Evolutionary conservation across 148 eudicot species (phyloP).

Genomic region (Vaccinium macrocarpon): DNA sequence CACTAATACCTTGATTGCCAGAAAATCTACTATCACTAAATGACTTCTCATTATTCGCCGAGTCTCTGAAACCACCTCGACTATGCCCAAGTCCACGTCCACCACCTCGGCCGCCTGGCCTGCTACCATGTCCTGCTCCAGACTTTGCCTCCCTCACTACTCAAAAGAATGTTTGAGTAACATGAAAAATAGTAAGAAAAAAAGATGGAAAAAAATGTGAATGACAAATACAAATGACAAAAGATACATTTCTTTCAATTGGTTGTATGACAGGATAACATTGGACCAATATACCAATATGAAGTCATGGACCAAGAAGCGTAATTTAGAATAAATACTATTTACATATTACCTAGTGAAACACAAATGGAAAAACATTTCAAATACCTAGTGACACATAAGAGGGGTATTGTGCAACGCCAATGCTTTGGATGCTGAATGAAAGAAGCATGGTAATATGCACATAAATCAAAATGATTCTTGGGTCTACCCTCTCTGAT

Average conservation of each 20-base stretch:
- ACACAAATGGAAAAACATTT: not conserved
- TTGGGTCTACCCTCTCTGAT: too few species aligned
- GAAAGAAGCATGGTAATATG: too few species aligned
- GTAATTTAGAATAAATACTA: too few species aligned
- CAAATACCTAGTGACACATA: not conserved
- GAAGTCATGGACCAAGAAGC: too few species aligned
- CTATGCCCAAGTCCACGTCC: slow-evolving; percentile 42
- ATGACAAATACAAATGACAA: not conserved
- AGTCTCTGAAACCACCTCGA: slow-evolving; percentile 62
- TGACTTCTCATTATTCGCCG: slow-evolving; percentile 38
- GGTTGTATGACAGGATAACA: not conserved
- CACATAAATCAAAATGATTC: too few species aligned
- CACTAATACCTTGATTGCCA: slow-evolving; percentile 43
- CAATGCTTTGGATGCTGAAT: too few species aligned
- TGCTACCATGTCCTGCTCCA: slow-evolving; percentile 58
- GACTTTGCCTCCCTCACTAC: slow-evolving; percentile 66
- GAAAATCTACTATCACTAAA: slow-evolving; percentile 35
- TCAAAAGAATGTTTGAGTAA: not conserved
- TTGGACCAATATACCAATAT: too few species aligned
- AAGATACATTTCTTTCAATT: not conserved
- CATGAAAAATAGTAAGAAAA: not conserved
- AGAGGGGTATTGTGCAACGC: too few species aligned
- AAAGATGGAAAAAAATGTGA: not conserved
- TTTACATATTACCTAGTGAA: not conserved
- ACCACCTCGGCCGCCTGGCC: slow-evolving; percentile 61